phyloP scores from a whole-genome alignment of 805 yeast genomes.

The Candida nitratophila region DNA sequence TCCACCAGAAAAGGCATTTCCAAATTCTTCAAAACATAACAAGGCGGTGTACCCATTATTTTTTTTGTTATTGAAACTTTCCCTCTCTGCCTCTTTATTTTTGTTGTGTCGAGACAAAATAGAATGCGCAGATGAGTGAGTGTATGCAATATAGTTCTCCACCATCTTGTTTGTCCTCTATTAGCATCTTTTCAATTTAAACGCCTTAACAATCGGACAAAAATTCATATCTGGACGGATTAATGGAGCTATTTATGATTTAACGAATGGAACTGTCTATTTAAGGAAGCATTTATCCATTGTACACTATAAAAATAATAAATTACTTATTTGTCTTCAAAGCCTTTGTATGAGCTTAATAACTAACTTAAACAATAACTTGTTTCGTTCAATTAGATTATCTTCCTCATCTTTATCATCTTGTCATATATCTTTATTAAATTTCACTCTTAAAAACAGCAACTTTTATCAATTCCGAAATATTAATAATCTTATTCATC shows the following conservation, averaged over 20 bases:
- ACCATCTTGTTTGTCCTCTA: too few species aligned
- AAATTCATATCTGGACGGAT: too few species aligned
- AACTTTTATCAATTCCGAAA: neutral
- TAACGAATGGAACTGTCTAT: too few species aligned
- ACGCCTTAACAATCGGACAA: too few species aligned
- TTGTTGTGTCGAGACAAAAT: neutral
- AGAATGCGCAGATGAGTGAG: neutral
- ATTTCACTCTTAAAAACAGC: conserved; percentile 1
- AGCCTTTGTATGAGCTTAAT: neutral
- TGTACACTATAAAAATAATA: too few species aligned
- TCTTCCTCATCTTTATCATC: neutral
- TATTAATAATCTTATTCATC: neutral
- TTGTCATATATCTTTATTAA: neutral
- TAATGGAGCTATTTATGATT: too few species aligned
- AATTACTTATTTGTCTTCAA: too few species aligned
- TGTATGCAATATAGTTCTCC: too few species aligned
- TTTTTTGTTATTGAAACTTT: neutral
- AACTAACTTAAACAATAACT: neutral
- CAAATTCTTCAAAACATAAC: neutral
- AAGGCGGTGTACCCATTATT: neutral
- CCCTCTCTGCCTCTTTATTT: neutral
- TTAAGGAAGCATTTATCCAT: too few species aligned
- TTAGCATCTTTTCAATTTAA: too few species aligned
- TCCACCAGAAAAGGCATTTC: too few species aligned
- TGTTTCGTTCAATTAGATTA: neutral